Evolutionary conservation across 768 basidiomycete species (phyloP), one percentile per base, ranked within the genome.

Genomic region (Russula olivacea): DNA sequence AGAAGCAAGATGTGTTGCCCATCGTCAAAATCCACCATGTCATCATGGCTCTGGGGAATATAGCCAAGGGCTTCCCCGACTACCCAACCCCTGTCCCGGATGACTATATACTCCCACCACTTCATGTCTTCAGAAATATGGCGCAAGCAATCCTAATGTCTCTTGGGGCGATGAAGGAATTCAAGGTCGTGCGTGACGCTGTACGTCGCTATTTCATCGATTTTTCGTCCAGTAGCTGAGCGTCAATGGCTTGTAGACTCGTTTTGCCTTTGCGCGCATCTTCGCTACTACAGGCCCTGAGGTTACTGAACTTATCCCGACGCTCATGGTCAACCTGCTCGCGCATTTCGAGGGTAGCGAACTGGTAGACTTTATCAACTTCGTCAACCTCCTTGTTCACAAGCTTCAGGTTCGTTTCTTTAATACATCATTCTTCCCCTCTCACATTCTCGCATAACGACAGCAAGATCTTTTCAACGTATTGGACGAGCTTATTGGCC

Each of bases 11-110:
- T 67, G 75, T 91, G 7, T 72, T 89, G 49, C 82, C 91, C n/a
- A 85, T 97, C 69, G 79, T 98, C 59, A 86, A 85, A 70, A 84
- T 93, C 9, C 97, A 98, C 69, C 95, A 98, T 75, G 81, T 87
- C 68, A 88, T 98, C 72, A 89, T 96, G 86, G 94, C 96, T 3
- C 79, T 98, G 23, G 96, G 96, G 14, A 93, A 91, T 69, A 84
- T 98, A 59, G 90, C 94, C 40, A 97, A 97, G 75, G 97, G 97
- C 14, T 98, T 98, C 75, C 97, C 97, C 0, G 93, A 93, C 71
- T 88, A 89, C 70, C 89, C 91, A 48, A 83, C 81, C 17, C 81
- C 84, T 1, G 76, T 86, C 1, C 83, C 85, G 0, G 80, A 82
- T 68, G 84, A 83, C 36, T 88, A 87, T 68, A 79, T 84, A 10